Evolutionary conservation across 2,329 filamentous ascomycete species (phyloP).

Genomic region (Colletotrichum phormii): DNA sequence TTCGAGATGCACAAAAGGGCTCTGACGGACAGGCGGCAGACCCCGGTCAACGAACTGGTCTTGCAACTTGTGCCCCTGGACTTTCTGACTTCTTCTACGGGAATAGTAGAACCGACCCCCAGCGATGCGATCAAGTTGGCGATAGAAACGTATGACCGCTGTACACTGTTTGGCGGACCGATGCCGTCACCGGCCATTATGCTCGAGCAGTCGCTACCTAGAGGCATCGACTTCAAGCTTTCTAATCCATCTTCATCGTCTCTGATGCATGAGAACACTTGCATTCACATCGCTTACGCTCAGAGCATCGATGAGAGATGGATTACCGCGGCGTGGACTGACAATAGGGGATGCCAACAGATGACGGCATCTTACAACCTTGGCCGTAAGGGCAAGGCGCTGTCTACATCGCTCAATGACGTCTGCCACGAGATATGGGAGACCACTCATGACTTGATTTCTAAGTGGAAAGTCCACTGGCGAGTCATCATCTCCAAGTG

Average conservation of each 20-base stretch:
- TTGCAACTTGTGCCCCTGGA: slow-evolving; percentile 80
- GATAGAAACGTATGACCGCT: slow-evolving; percentile 83
- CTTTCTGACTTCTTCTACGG: slow-evolving; percentile 72
- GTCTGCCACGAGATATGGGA: slow-evolving; percentile 83
- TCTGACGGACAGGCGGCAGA: slow-evolving; percentile 56
- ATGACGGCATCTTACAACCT: slow-evolving; percentile 80
- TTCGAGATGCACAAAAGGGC: slow-evolving; percentile 72
- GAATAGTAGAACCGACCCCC: slow-evolving; percentile 71
- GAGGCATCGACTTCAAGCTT: slow-evolving; percentile 81
- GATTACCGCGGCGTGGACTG: slow-evolving; percentile 85
- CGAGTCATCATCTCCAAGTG: slow-evolving; percentile 80
- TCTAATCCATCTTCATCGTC: slow-evolving; percentile 75
- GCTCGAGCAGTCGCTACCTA: slow-evolving; percentile 76
- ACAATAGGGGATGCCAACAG: slow-evolving; percentile 80
- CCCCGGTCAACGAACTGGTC: slow-evolving; percentile 73
- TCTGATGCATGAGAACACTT: slow-evolving; percentile 81
- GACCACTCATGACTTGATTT: slow-evolving; percentile 79
- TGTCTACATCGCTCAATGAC: slow-evolving; percentile 67
- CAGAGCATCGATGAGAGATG: slow-evolving; percentile 81
- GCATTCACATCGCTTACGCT: slow-evolving; percentile 84
- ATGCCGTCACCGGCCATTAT: slow-evolving; percentile 77
- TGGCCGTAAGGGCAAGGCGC: slow-evolving; percentile 65
- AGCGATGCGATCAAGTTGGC: slow-evolving; percentile 72
- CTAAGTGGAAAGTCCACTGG: slow-evolving; percentile 79
- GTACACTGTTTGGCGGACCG: slow-evolving; percentile 66